These are phyloP conservation scores for Phaeosphaeria sp. DNA, from an alignment of 2,329 filamentous ascomycete species.

Conservation along the genomic window DNA sequence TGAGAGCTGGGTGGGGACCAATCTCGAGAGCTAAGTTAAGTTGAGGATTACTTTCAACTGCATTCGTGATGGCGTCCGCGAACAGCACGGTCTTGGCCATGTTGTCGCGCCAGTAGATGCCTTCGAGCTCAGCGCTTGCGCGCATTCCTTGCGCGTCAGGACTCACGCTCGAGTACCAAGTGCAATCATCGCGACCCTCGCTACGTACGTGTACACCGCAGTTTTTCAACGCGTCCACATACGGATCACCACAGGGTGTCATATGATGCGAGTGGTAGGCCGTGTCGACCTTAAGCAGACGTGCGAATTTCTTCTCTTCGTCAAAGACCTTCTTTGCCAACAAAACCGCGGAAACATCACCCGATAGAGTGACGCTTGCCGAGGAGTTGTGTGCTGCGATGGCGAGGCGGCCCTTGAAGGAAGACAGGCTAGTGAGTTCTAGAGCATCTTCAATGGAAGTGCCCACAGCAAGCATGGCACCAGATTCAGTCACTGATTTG, in stretches of 20 bases:
- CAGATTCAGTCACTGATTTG: background rate
- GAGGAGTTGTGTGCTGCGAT: constrained; percentile 24
- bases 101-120: constrained; percentile 55
- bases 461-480: constrained; percentile 14
- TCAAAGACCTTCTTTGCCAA: constrained; percentile 40
- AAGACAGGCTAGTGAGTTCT: background rate
- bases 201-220: too few species aligned
- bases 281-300: constrained; percentile 50
- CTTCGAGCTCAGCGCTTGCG: constrained; percentile 20
- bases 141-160: background rate
- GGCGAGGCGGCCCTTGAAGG: background rate
- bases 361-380: constrained; percentile 51
- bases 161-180: constrained; percentile 12
- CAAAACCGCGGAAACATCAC: constrained; percentile 47
- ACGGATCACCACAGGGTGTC: background rate
- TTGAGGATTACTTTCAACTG: constrained; percentile 34
- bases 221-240: background rate
- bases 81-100: constrained; percentile 48
- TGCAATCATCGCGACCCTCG: too few species aligned
- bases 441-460: constrained; percentile 2
- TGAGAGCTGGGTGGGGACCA: constrained; percentile 56
- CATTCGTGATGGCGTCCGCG: constrained; percentile 47
- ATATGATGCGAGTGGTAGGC: constrained; percentile 51
- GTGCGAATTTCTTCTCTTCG: constrained; percentile 46
- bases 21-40: constrained; percentile 52